Base-by-base conservation (phyloP, 768 basidiomycete species). In the Pleurotus cornucopiae region DNA sequence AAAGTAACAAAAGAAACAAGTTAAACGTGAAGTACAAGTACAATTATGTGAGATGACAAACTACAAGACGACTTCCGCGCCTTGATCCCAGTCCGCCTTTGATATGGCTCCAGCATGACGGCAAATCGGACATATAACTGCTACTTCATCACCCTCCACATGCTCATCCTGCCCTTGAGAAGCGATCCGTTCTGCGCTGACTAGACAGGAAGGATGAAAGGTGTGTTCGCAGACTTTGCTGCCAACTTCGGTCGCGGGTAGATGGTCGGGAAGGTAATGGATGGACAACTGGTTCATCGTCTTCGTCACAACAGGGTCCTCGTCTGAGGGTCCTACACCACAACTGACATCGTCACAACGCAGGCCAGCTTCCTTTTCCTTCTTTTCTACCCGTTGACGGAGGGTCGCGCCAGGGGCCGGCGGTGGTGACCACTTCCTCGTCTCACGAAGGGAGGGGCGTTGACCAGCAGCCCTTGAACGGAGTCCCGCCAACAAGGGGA, bases 51-150 rank as follows among this genome's bases (percentile, higher is more conserved):
- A 41, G 41, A n/a, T 2, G 14, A 53, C 21, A 41, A 5, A 20
- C 61, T 58, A 69, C 47, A 43, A 59, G 38, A 67, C 57, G 6
- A 70, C 71, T 54, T 53, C 46, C 20, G 73, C 72, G 56, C 77
- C 77, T 57, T 72, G 71, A 25, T 74, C 72, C 89, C 89, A 92
- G 44, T 87, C 86, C 12, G 66, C 71, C 65, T 76, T 76, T 37
- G 75, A 72, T 16, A 91, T 76, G 55, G 69, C 74, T 13, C 90
- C 90, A n/a, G 75, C 73, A 39, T 77, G 77, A 47, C 88, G 68
- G 63, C 90, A 92, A 5, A 87, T 78, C 1, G 88, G 85, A 67
- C 90, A 91, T 14, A 81, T 80, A n/a, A 90, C 86, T 64, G 87
- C 82, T 0, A 89, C 82, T 18, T 64, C 63, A 12, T 66, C 67